Conservation (phyloP, 306 rosid species). For the Cicer cuneatum region DNA sequence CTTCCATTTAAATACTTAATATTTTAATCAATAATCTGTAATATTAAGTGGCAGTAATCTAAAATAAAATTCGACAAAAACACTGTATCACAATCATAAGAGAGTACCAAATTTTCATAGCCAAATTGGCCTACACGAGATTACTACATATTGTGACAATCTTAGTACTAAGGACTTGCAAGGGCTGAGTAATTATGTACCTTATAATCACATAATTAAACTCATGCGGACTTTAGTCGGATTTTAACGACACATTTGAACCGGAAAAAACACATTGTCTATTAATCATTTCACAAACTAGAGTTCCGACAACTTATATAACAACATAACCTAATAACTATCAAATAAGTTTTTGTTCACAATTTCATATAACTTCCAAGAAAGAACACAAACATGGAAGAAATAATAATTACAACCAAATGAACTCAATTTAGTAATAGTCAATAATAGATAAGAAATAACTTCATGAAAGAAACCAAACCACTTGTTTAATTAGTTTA, state of each 20-base stretch:
- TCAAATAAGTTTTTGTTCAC: neutral
- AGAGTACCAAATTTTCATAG: neutral
- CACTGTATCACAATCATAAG: neutral
- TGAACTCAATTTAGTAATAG: slow-evolving; percentile 3
- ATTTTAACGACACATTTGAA: neutral
- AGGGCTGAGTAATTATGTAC: neutral
- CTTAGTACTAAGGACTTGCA: neutral
- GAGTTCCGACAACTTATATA: neutral
- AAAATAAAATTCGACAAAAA: slow-evolving; percentile 20
- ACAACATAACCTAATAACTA: neutral
- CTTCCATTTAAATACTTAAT: neutral
- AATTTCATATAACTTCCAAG: neutral
- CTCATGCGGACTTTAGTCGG: neutral
- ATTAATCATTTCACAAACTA: neutral
- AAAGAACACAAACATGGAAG: neutral
- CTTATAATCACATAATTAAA: neutral
- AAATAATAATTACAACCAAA: slow-evolving; percentile 20
- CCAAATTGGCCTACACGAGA: neutral
- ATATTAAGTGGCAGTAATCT: neutral
- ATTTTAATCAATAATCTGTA: neutral
- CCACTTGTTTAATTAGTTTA: slow-evolving; percentile 5
- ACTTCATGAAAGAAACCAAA: slow-evolving; percentile 5
- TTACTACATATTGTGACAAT: neutral
- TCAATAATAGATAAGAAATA: neutral
- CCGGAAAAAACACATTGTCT: neutral